Evolutionary conservation across 352 stramenopile species (phyloP).

Genomic region (Phytophthora quininea): DNA sequence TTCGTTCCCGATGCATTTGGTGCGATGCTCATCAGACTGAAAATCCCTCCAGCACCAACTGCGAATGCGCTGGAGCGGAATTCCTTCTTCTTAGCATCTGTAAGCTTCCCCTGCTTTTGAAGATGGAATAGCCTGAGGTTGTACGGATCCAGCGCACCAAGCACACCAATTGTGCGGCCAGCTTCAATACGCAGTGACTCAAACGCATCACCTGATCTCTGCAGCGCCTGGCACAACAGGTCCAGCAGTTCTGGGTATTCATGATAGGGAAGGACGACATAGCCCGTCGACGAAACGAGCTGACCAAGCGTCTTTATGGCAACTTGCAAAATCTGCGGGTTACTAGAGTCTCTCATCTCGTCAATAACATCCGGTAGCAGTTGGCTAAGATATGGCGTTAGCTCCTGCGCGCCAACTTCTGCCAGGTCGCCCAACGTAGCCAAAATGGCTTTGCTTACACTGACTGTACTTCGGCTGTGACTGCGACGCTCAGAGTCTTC

Average conservation of each 20-base stretch:
- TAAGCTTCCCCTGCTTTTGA: conserved; percentile 79
- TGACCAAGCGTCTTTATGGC: conserved; percentile 87
- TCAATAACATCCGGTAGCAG: conserved; percentile 88
- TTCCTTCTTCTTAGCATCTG: conserved; percentile 74
- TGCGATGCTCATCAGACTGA: conserved; percentile 25
- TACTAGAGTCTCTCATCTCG: conserved; percentile 85
- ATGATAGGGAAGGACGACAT: conserved; percentile 84
- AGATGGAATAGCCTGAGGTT: conserved; percentile 86
- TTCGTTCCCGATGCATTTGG: conserved; percentile 12
- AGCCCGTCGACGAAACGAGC: conserved; percentile 82
- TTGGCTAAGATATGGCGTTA: conserved; percentile 85
- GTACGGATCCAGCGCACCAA: conserved; percentile 86
- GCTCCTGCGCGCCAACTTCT: conserved; percentile 75
- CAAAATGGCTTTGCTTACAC: conserved; percentile 85
- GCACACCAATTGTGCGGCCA: conserved; percentile 76
- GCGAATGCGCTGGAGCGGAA: conserved; percentile 55
- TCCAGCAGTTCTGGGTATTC: conserved; percentile 87
- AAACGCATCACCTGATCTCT: conserved; percentile 84
- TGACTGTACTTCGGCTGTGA: conserved; percentile 77
- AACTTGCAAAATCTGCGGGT: conserved; percentile 85
- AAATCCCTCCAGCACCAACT: conserved; percentile 37
- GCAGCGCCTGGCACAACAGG: conserved; percentile 73
- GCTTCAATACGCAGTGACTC: conserved; percentile 81
- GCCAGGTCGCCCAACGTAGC: conserved; percentile 83
- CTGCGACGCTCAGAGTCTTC: conserved; percentile 76